Evolutionary conservation across 441 rosid species (phyloP).

Genomic region (Omphalea diandra): DNA sequence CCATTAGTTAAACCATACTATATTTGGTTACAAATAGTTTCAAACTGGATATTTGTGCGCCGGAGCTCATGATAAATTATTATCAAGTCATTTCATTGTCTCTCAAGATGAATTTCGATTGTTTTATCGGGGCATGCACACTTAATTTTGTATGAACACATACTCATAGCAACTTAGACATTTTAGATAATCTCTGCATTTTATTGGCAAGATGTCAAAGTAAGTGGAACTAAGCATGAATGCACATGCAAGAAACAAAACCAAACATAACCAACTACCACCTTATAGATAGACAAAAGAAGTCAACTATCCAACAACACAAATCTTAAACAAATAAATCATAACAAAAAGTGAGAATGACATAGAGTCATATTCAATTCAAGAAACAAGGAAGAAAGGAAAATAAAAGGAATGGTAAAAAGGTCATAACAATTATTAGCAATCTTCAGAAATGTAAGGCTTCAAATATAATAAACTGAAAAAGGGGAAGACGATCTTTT

Average conservation of each 20-base stretch:
- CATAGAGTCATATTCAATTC: neutral
- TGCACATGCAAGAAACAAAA: slow-evolving; percentile 2
- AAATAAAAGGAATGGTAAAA: neutral
- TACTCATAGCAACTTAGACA: neutral
- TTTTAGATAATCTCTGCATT: neutral
- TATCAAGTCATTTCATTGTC: neutral
- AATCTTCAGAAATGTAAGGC: slow-evolving; percentile 3
- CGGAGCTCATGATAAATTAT: neutral
- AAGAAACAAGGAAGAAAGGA: neutral
- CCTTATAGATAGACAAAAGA: slow-evolving; percentile 4
- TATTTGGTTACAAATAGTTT: neutral
- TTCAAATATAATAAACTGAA: neutral
- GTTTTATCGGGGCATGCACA: neutral
- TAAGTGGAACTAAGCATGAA: neutral
- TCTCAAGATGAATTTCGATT: neutral
- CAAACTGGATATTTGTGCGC: neutral
- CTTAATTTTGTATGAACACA: neutral
- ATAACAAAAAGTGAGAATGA: neutral
- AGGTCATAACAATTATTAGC: neutral
- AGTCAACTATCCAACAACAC: slow-evolving; percentile 8
- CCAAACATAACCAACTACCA: slow-evolving; percentile 16
- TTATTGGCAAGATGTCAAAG: slow-evolving; percentile 3
- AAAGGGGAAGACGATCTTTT: neutral
- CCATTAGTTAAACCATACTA: neutral
- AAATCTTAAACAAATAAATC: neutral